Conservation (phyloP, 768 basidiomycete genomes). For the Suillus subalutaceus region DNA sequence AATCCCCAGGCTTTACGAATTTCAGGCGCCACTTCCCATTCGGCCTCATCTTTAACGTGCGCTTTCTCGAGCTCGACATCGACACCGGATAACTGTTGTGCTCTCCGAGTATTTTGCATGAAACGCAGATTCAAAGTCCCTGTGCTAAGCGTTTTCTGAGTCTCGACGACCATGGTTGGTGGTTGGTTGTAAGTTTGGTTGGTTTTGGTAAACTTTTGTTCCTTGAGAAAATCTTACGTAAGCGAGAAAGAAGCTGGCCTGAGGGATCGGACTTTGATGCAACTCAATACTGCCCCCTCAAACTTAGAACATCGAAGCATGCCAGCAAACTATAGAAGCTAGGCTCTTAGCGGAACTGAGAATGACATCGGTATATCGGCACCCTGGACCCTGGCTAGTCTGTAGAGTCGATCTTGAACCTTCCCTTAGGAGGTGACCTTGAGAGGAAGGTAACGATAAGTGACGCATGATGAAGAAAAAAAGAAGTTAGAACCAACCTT, state of each 20-base stretch:
- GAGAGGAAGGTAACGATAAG: background rate
- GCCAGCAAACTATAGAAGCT: background rate
- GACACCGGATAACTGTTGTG: slow-evolving; percentile 52
- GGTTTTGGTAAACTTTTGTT: background rate
- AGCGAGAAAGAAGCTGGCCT: background rate
- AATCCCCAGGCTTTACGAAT: slow-evolving; percentile 56
- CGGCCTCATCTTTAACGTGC: slow-evolving; percentile 60
- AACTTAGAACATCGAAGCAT: background rate
- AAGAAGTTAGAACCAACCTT: background rate
- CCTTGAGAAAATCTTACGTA: slow-evolving; percentile 11
- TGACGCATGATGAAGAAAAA: background rate
- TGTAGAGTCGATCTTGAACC: background rate
- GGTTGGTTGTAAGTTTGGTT: background rate
- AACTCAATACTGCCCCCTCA: background rate
- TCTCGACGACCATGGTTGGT: slow-evolving; percentile 29
- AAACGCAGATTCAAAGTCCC: slow-evolving; percentile 68
- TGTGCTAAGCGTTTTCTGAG: slow-evolving; percentile 54
- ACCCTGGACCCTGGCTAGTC: background rate
- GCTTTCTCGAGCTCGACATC: slow-evolving; percentile 56
- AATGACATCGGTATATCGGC: background rate
- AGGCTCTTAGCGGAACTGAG: background rate
- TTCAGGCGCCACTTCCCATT: slow-evolving; percentile 63
- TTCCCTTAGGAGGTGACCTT: background rate
- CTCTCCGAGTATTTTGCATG: slow-evolving; percentile 71
- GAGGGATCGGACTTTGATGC: slow-evolving; percentile 1